Conservation (phyloP, 208 protist genomes). For the Lotmaria passim region DNA sequence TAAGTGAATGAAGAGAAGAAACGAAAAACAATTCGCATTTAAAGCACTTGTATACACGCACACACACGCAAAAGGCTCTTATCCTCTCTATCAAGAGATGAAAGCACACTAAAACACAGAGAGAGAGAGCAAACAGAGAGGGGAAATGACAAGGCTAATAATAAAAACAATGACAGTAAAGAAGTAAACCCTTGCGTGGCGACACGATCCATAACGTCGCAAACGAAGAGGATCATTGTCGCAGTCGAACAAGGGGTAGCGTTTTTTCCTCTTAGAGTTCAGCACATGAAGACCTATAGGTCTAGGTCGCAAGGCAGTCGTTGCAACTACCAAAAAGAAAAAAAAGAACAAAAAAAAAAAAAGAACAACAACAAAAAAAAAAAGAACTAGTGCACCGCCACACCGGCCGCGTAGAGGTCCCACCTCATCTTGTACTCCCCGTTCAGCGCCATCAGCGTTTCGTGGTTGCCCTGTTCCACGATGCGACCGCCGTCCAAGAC, state of each 20-base stretch:
- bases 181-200: no score
- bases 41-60: conserved; percentile 8
- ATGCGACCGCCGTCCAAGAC: conserved; percentile 71
- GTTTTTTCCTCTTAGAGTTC: neutral
- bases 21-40: no score
- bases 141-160: no score
- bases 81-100: no score
- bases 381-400: conserved; percentile 6
- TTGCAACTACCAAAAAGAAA: conserved; percentile 5
- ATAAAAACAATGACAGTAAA: no score
- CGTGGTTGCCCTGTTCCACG: conserved; percentile 77
- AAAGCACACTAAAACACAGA: no score
- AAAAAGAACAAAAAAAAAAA: neutral
- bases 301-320: neutral
- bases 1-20: no score
- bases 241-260: no score
- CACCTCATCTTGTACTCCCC: conserved; percentile 73
- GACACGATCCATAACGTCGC: no score
- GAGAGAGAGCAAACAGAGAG: no score
- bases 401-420: conserved; percentile 56
- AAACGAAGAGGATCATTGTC: no score
- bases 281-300: no score
- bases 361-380: neutral
- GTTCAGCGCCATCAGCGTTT: conserved; percentile 77
- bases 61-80: neutral